phyloP scores from a whole-genome alignment of 495 filamentous ascomycete species.

The Penicillium pulvis region DNA sequence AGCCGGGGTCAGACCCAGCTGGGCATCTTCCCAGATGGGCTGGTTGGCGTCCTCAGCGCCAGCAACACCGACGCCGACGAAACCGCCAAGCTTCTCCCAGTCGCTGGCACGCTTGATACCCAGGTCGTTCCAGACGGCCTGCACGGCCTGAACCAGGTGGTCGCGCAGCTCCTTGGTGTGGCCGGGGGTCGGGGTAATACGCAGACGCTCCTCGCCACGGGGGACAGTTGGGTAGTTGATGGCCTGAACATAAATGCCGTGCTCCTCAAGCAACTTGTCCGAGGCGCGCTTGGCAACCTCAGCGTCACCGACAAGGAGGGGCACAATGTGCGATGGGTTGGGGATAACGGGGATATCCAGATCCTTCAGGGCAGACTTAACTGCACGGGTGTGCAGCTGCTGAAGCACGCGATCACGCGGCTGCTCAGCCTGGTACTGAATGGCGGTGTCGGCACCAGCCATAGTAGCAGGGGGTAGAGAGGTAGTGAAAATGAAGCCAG shows the following conservation, averaged over 20 bases:
- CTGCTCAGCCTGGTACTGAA: conserved; percentile 84
- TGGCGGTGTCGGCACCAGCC: conserved; percentile 89
- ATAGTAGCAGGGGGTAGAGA: conserved; percentile 94
- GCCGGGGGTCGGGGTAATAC: conserved; percentile 93
- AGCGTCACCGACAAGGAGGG: conserved; percentile 90
- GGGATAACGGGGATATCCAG: conserved; percentile 96
- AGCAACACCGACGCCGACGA: conserved; percentile 85
- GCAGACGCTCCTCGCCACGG: conserved; percentile 90
- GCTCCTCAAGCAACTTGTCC: conserved; percentile 82
- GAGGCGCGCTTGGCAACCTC: conserved; percentile 89
- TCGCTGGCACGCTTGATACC: conserved; percentile 88
- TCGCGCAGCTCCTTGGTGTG: conserved; percentile 80
- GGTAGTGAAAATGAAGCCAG: conserved; percentile 98
- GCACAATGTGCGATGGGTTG: conserved; percentile 95
- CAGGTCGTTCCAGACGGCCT: conserved; percentile 83
- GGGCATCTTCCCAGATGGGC: conserved; percentile 84
- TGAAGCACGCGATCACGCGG: conserved; percentile 84
- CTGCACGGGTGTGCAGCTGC: conserved; percentile 91
- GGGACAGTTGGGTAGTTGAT: conserved; percentile 99
- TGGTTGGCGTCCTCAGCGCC: conserved; percentile 57
- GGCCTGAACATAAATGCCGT: conserved; percentile 94
- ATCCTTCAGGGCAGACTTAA: conserved; percentile 75
- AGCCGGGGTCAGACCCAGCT: conserved; percentile 67
- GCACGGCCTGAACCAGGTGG: conserved; percentile 81
- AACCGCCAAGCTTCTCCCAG: conserved; percentile 89